Evolutionary conservation across 257 asterid species (phyloP), one percentile per base, ranked within the genome.

Genomic region (Jacaranda mimosifolia): DNA sequence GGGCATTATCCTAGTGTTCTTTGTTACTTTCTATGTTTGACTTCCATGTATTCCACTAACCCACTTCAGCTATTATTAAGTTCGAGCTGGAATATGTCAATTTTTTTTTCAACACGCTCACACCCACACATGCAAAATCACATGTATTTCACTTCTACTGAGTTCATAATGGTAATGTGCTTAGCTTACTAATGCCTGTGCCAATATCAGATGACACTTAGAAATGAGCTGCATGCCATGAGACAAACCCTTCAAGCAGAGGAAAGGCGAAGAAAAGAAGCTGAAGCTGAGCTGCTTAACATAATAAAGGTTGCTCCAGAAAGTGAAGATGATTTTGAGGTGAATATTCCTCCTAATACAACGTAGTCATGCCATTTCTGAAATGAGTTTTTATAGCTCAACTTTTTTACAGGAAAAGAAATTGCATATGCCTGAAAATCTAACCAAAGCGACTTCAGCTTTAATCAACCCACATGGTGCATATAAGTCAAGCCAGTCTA

Each of bases 281-380:
- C 91, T 78, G 98, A 91, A 91, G 77, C 79, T 18, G 93, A 92
- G 82, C 89, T 94, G 79, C 76, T 42, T 69, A 82, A 86, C 86
- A 65, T 85, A 53, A 89, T 82, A 65, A 89, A 88, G 80, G 84
- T 76, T 72, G 89, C 86, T 67, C 98, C 97, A 56, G 97, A 90
- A 82, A 88, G 84, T 80, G 98, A 94, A 81, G 97, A 94, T 85
- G 92, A 85, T 67, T 92, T 88, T 81, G 98, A 94, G 94, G 98
- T 91, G 69, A 86, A 86, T 68, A 58, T 68, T 68, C 73, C 65
- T 49, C 71, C 21, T 65, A 9, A 32, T 68, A 38, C 60, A 77
- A 59, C 35, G 52, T 72, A 55, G 26, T 51, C 38, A 7, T 65
- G 56, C 26, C 43, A 26, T 70, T 64, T 65, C 72, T 68, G 58